These are phyloP conservation scores for Aspergillus sp. DNA, from an alignment of 2,329 filamentous ascomycete species.

Conservation along the genomic window DNA sequence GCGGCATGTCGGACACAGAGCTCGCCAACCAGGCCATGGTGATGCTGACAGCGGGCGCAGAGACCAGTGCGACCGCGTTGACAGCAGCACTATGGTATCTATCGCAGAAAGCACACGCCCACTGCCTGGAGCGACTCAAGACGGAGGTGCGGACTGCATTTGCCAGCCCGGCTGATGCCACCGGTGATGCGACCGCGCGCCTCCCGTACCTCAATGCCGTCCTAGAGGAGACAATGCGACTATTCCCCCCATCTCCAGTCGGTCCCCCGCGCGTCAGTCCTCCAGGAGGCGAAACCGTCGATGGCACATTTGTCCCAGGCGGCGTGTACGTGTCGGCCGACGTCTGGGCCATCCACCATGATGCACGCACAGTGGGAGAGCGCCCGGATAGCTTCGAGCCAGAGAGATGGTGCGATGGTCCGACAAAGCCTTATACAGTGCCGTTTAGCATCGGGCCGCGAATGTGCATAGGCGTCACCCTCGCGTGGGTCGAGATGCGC, in stretches of 20 bases:
- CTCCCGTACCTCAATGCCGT: slow-evolving; percentile 6
- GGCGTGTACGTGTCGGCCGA: background rate
- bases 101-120: background rate
- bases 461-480: background rate
- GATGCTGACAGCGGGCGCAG: background rate
- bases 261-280: slow-evolving; percentile 6
- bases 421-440: background rate
- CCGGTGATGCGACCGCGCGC: background rate
- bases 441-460: background rate
- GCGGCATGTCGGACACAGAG: background rate
- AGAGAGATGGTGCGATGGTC: background rate
- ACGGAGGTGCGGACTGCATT: background rate
- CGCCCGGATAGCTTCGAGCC: background rate
- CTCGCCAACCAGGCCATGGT: slow-evolving; percentile 1
- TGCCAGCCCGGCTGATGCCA: background rate
- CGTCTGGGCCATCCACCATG: background rate
- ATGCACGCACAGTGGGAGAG: background rate
- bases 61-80: background rate
- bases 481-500: background rate
- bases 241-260: slow-evolving; percentile 5
- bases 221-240: slow-evolving; percentile 5
- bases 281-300: slow-evolving; percentile 1
- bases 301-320: background rate
- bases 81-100: background rate
- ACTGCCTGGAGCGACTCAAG: background rate